Base-by-base conservation (phyloP, 768 basidiomycete genomes). In the Leccinum uliginosum region DNA sequence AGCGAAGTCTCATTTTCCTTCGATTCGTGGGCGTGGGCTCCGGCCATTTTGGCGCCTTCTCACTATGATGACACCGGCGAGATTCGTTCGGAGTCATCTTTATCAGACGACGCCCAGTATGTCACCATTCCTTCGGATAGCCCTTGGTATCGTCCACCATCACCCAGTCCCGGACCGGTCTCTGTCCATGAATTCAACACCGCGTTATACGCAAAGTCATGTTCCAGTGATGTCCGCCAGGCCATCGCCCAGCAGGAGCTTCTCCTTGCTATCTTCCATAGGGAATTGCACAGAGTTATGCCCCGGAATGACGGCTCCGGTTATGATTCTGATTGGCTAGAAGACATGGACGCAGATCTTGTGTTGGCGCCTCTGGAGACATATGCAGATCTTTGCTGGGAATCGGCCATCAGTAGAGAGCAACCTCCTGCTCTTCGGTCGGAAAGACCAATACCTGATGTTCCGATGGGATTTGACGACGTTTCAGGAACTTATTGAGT, bases 101-200 rank as follows among this genome's bases (percentile, higher is more conserved):
- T 53, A 15, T 63, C 71, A 35, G 65, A 65, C 24, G 68, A 70
- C 46, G 71, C 67, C 3, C 78, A 80, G 60, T 74, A 75, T 46
- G 64, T 79, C 50, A 69, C 65, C 51, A 76, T 80, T 48, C 69
- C 73, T 11, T 65, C 60, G 32, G 72, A 72, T 51, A 78, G 72
- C 43, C 73, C 73, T 4, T 79, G 77, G 69, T 75, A 74, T 58
- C 68, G 63, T 23, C 63, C 56, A 30, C 69, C 72, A 30, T 65
- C 71, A 26, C 60, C 66, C 21, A 68, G 65, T 53, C 67, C 70
- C 6, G 60, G 57, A 45, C 68, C 65, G 3, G n/a, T 59, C n/a
- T 51, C 68, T 1, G 65, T 61, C 29, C 52, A 61, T 24, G 65
- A 64, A 44, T 34, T 67, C 32, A 55, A 23, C 26, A 61, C 61